A percentile compares a stretch with the other conserved stretches of the same genome.
phyloP scores from a whole-genome alignment of 2,329 filamentous ascomycete species.

The Penicillium sp. region DNA sequence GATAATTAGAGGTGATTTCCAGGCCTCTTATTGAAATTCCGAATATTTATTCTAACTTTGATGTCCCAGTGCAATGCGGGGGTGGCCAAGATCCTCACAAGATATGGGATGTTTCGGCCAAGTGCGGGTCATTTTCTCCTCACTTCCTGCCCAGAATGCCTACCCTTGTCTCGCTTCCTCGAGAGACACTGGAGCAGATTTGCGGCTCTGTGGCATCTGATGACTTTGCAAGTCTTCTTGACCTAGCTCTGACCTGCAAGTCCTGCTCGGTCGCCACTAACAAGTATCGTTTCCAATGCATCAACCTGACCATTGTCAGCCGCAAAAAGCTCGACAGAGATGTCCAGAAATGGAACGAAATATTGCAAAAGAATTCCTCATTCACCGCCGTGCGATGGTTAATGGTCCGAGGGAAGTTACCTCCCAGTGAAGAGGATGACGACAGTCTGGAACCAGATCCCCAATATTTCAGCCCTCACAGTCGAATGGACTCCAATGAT shows the following conservation, averaged over 20 bases:
- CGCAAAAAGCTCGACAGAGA: background rate
- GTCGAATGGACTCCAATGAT: background rate
- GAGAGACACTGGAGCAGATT: background rate
- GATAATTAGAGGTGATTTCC: too few species aligned
- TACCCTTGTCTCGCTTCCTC: background rate
- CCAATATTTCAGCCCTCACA: too few species aligned
- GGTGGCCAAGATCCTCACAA: too few species aligned
- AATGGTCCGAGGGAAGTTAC: background rate
- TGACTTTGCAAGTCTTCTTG: background rate
- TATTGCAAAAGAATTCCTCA: background rate
- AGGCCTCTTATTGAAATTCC: too few species aligned
- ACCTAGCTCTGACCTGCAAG: background rate
- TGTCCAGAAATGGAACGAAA: background rate
- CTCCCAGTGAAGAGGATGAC: background rate
- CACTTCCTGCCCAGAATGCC: background rate
- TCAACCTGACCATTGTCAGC: background rate
- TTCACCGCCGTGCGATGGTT: background rate
- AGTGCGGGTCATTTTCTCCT: too few species aligned
- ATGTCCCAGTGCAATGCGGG: too few species aligned
- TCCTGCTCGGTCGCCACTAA: background rate
- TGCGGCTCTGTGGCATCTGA: background rate
- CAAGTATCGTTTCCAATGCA: background rate
- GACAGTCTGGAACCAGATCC: background rate
- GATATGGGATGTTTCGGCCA: too few species aligned
- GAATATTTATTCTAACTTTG: too few species aligned